These are phyloP conservation scores for Rhazya stricta DNA, from an alignment of 257 asterid species.

Conservation along the genomic window DNA sequence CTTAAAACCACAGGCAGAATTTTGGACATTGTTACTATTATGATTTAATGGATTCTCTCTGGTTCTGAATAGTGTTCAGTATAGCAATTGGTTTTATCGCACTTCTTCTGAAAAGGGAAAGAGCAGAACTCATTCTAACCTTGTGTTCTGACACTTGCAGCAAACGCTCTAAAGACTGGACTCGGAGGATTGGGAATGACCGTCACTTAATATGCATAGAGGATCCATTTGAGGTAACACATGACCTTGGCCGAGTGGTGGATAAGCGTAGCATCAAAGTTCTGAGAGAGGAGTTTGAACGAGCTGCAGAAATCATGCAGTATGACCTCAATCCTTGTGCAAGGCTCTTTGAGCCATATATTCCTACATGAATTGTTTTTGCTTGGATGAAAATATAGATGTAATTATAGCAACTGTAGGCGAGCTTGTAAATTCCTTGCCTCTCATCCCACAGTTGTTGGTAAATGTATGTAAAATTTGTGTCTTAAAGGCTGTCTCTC, in stretches of 20 bases:
- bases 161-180: conserved; percentile 88
- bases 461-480: conserved; percentile 10
- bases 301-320: conserved; percentile 87
- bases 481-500: not conserved
- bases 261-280: conserved; percentile 82
- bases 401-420: not conserved
- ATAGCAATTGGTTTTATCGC: not conserved
- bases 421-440: conserved; percentile 31
- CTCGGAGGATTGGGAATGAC: conserved; percentile 86
- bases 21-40: not conserved
- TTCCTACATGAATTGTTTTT: conserved; percentile 34
- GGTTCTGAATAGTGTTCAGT: not conserved
- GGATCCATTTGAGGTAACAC: conserved; percentile 86
- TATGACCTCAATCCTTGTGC: conserved; percentile 58
- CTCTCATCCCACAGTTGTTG: not conserved
- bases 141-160: conserved; percentile 30
- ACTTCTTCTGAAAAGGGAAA: not conserved
- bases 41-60: no score
- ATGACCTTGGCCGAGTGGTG: conserved; percentile 95
- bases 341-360: conserved; percentile 66
- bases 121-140: not conserved
- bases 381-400: not conserved
- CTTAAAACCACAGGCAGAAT: not conserved
- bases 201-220: conserved; percentile 96
- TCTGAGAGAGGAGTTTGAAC: conserved; percentile 88